Evolutionary conservation across 176 grass and related monocot species (phyloP), one percentile per base, ranked within the genome.

Genomic region (Musa acuminata): DNA sequence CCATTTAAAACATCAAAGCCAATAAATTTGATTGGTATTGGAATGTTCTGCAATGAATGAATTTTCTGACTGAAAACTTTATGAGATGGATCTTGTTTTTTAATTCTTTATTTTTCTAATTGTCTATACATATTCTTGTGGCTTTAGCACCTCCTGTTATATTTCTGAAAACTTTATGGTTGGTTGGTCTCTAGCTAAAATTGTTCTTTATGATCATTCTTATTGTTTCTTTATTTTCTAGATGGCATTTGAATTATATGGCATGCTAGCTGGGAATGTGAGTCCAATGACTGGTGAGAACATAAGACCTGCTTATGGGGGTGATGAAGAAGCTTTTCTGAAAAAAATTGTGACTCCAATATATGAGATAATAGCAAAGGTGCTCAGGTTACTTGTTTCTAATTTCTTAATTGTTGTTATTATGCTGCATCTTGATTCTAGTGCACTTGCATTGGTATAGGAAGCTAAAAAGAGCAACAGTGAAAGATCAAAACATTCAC

Each of bases 201-300:
- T 0, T 43, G 35, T 6, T 62, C 77, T 73, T 75, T 43, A 67
- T 81, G 50, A 84, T 53, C 51, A 26, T n/a, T 51, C 77, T 74
- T 82, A 27, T 63, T 80, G 52, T 62, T 72, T 35, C 58, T 52
- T 76, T 72, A 66, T 70, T 72, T 72, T 68, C 62, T 85, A 98
- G 94, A 98, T 98, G 94, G 94, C 94, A 83, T 93, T 71, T 89
- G 94, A 98, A 82, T 85, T 98, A 72, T 89, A 93, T 78, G 90
- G 90, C 64, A 87, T 98, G 90, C 82, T 98, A 76, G 81, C 77
- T 83, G 90, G 94, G 65, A 93, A 84, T 88, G 94, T 98, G 17
- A 91, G 94, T 82, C 73, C 83, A 48, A 77, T 88, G 85, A 98
- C 90, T 48, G 94, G 90, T 78, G 94, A 98, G 82, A 79, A 82